phyloP scores from a whole-genome alignment of 768 basidiomycete species.

The Fistulinella prunicolor region DNA sequence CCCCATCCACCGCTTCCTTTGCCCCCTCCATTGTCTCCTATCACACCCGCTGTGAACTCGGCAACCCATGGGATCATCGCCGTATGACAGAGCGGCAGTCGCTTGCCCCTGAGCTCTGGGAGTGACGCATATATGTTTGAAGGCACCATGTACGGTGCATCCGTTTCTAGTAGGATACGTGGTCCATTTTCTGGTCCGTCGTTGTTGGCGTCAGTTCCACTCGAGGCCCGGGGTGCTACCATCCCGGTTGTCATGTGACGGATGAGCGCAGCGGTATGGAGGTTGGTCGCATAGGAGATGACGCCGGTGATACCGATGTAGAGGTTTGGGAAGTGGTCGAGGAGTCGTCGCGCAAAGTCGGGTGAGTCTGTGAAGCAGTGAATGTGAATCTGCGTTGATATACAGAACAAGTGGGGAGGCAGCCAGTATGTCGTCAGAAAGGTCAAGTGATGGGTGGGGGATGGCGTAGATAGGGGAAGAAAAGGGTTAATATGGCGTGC shows the following conservation, averaged over 20 bases:
- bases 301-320: conserved; percentile 87
- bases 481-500: too few species aligned
- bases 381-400: conserved; percentile 60
- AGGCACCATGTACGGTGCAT: conserved; percentile 87
- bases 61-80: conserved; percentile 89
- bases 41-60: conserved; percentile 57
- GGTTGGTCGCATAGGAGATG: conserved; percentile 74
- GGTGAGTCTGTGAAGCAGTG: conserved; percentile 89
- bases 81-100: conserved; percentile 68
- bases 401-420: background rate
- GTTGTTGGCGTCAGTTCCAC: too few species aligned
- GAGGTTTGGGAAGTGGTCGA: conserved; percentile 77
- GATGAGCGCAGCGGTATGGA: conserved; percentile 67
- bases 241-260: conserved; percentile 45
- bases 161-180: conserved; percentile 74
- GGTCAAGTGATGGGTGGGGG: too few species aligned
- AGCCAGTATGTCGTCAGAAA: too few species aligned
- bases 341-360: conserved; percentile 63
- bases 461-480: too few species aligned
- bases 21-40: too few species aligned
- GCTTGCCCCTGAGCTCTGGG: conserved; percentile 45
- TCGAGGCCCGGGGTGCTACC: too few species aligned
- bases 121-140: conserved; percentile 64
- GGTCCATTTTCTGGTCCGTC: conserved; percentile 13
- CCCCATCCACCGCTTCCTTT: conserved; percentile 53